A percentile compares a stretch with the other conserved stretches of the same genome.
phyloP scores from a whole-genome alignment of 2,329 filamentous ascomycete genomes.

The Paraphoma chrysanthemicola region DNA sequence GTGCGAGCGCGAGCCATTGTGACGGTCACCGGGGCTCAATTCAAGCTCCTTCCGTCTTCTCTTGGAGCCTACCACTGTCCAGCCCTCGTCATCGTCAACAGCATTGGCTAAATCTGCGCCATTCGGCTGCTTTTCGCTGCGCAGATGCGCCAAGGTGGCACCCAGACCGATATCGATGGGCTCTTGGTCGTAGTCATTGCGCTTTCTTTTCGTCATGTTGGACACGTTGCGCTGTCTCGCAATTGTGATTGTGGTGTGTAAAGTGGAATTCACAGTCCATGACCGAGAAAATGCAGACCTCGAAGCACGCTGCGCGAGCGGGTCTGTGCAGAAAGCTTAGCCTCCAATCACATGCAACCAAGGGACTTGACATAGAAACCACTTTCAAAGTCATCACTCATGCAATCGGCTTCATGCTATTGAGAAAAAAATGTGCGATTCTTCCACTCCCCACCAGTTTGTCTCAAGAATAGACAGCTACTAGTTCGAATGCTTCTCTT shows the following conservation, averaged over 20 bases:
- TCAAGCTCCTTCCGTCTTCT: conserved; percentile 28
- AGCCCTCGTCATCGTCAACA: conserved; percentile 29
- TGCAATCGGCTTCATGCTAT: conserved; percentile 10
- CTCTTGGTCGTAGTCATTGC: conserved; percentile 23
- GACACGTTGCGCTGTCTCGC: not conserved
- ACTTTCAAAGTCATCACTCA: not conserved
- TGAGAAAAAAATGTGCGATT: conserved; percentile 14
- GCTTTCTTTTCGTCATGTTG: conserved; percentile 42
- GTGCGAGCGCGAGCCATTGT: conserved; percentile 5
- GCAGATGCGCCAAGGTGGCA: conserved; percentile 37
- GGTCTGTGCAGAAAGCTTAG: not conserved
- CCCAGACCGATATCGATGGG: conserved; percentile 36
- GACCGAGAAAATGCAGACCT: not conserved
- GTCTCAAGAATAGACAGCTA: conserved; percentile 9
- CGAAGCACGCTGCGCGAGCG: not conserved
- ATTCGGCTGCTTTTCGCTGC: conserved; percentile 20
- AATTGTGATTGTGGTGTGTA: not conserved
- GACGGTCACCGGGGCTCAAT: conserved; percentile 4
- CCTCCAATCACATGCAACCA: not conserved
- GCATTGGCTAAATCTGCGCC: conserved; percentile 10
- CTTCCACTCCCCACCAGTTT: conserved; percentile 7
- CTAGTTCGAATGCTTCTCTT: conserved; percentile 11
- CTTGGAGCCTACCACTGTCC: conserved; percentile 38
- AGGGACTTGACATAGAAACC: not conserved
- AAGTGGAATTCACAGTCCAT: not conserved